phyloP scores from a whole-genome alignment of 78 protist genomes.

The Dictyostelium capitatum region DNA sequence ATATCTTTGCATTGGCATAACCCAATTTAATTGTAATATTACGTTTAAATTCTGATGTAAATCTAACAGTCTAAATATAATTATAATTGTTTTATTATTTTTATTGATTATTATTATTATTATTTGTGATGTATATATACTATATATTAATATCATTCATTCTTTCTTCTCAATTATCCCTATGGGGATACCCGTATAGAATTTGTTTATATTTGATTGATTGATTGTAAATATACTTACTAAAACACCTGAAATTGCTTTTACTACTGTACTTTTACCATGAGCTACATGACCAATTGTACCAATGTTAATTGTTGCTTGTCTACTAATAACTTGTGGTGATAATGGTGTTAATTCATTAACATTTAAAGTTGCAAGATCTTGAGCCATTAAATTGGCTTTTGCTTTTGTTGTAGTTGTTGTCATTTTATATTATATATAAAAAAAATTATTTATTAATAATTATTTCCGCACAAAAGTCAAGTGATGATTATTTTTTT shows the following conservation, averaged over 20 bases:
- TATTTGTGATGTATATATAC: too few relatives aligned
- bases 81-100: too few relatives aligned
- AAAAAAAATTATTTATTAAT: too few relatives aligned
- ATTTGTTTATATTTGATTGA: neutral
- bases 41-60: slow-evolving; percentile 98
- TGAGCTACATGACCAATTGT: slow-evolving; percentile 99
- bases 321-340: slow-evolving; percentile 97
- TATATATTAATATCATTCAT: neutral
- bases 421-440: neutral
- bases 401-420: slow-evolving; percentile 5
- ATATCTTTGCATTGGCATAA: slow-evolving; percentile 99
- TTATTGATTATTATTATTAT: too few relatives aligned
- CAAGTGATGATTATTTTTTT: too few relatives aligned
- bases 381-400: slow-evolving; percentile 57
- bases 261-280: slow-evolving; percentile 99
- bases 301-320: slow-evolving; percentile 99
- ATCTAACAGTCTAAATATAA: slow-evolving; percentile 92
- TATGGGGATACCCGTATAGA: too few relatives aligned
- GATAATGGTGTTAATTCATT: slow-evolving; percentile 90
- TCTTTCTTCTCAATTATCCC: neutral
- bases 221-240: slow-evolving; percentile 61
- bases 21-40: slow-evolving; percentile 99
- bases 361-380: slow-evolving; percentile 67
- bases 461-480: too few relatives aligned
- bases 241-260: slow-evolving; percentile 98